A percentile compares a stretch with the other conserved stretches of the same genome.
Evolutionary conservation across 208 protist species (phyloP).

Genomic region (Crithidia brevicula): DNA sequence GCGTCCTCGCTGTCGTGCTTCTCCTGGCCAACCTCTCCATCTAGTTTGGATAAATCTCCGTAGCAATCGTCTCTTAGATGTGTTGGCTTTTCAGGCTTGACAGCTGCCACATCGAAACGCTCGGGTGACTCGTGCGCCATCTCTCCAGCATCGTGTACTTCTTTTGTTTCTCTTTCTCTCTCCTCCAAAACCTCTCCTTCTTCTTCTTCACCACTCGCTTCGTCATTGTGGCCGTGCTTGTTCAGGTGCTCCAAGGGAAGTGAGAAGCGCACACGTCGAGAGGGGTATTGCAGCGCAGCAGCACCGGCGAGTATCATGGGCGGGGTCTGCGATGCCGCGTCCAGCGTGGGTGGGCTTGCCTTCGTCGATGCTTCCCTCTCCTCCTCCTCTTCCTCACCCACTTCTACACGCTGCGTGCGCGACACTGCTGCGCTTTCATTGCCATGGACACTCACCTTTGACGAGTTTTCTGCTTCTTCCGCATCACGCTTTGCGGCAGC

Average conservation of each 20-base stretch:
- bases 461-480: too few species aligned
- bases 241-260: conserved; percentile 1
- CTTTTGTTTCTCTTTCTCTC: neutral
- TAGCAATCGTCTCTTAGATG: neutral
- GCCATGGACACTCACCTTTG: too few species aligned
- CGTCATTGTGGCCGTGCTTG: neutral
- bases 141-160: neutral
- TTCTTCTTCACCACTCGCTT: neutral
- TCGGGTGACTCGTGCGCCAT: neutral
- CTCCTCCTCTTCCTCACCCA: neutral
- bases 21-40: neutral
- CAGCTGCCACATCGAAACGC: neutral
- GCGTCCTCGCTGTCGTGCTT: neutral
- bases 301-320: too few species aligned
- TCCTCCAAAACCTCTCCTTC: neutral
- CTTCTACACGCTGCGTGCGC: neutral
- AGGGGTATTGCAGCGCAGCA: too few species aligned
- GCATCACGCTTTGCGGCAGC: too few species aligned
- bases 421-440: too few species aligned
- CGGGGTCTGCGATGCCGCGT: neutral
- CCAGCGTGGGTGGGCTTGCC: neutral
- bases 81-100: neutral
- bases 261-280: conserved; percentile 25
- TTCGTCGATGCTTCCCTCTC: neutral
- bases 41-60: too few species aligned